Conservation (phyloP, 257 asterid species). For the Solanum tarijense region DNA sequence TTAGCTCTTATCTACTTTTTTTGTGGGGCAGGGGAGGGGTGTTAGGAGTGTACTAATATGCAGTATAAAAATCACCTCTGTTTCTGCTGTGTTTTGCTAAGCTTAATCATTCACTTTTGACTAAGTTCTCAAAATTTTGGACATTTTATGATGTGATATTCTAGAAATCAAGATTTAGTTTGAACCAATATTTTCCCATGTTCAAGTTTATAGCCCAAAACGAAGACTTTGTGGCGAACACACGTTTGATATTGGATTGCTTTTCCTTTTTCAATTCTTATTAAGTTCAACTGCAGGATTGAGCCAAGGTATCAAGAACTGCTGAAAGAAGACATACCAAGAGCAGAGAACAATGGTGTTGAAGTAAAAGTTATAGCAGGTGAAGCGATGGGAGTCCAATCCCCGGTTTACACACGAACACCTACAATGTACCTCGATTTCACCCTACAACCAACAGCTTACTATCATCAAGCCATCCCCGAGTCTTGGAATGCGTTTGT, state of each 20-base stretch:
- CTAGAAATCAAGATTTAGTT: background rate
- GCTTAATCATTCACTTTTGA: background rate
- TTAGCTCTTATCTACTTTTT: background rate
- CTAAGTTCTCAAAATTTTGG: background rate
- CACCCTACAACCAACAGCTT: constrained; percentile 40
- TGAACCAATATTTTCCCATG: background rate
- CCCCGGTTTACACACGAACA: constrained; percentile 71
- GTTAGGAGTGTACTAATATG: background rate
- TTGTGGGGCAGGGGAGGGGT: background rate
- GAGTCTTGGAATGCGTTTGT: constrained; percentile 73
- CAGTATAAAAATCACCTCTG: background rate
- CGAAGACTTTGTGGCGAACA: background rate
- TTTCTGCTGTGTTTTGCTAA: too few relatives aligned
- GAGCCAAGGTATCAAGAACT: constrained; percentile 86
- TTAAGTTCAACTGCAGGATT: constrained; percentile 39
- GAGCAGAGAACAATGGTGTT: constrained; percentile 64
- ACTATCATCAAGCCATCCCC: constrained; percentile 59
- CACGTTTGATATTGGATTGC: background rate
- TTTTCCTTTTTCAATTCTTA: background rate
- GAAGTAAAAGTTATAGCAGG: constrained; percentile 77
- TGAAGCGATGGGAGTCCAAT: constrained; percentile 80
- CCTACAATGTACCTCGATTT: constrained; percentile 91
- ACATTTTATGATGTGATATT: background rate
- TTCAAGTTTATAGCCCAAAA: background rate
- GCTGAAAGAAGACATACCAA: constrained; percentile 45